Conservation (phyloP, 1,284 basidiomycete species). For the Ganoderma leucocontextum region DNA sequence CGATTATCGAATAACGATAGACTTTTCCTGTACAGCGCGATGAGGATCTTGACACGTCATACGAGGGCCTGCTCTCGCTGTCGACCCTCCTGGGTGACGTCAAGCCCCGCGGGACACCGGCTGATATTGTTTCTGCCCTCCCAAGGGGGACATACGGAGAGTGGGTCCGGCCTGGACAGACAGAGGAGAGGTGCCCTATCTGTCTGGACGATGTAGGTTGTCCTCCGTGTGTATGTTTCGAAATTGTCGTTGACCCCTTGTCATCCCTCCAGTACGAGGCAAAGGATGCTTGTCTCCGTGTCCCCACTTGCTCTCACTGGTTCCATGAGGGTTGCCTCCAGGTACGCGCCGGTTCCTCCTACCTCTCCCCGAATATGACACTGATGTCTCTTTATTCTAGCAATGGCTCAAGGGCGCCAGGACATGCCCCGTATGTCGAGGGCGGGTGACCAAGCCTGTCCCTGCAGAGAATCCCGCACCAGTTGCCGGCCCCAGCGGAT, state of each 20-base stretch:
- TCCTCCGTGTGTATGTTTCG: conserved; percentile 9
- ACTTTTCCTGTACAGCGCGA: conserved; percentile 57
- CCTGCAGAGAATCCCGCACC: conserved; percentile 5
- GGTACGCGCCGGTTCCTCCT: conserved; percentile 47
- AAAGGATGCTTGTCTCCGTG: conserved; percentile 64
- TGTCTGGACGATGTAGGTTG: conserved; percentile 79
- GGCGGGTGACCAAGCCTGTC: conserved; percentile 26
- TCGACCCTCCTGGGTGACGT: conserved; percentile 68
- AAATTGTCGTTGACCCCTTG: conserved; percentile 21
- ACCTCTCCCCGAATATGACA: neutral
- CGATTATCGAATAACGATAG: neutral
- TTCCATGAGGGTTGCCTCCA: conserved; percentile 76
- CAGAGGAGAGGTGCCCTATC: conserved; percentile 78
- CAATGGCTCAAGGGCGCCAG: conserved; percentile 42
- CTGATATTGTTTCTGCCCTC: conserved; percentile 62
- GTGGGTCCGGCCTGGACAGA: conserved; percentile 64
- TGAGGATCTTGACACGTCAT: conserved; percentile 75
- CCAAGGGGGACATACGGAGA: conserved; percentile 70
- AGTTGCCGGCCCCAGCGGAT: conserved; percentile 23
- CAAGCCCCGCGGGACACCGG: conserved; percentile 66
- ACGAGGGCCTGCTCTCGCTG: conserved; percentile 70
- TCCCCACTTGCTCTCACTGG: conserved; percentile 79
- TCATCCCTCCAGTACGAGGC: conserved; percentile 59
- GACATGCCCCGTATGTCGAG: conserved; percentile 42
- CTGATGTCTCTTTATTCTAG: conserved; percentile 20